phyloP scores from a whole-genome alignment of 352 stramenopile species.

The Globisporangium abappressorium region DNA sequence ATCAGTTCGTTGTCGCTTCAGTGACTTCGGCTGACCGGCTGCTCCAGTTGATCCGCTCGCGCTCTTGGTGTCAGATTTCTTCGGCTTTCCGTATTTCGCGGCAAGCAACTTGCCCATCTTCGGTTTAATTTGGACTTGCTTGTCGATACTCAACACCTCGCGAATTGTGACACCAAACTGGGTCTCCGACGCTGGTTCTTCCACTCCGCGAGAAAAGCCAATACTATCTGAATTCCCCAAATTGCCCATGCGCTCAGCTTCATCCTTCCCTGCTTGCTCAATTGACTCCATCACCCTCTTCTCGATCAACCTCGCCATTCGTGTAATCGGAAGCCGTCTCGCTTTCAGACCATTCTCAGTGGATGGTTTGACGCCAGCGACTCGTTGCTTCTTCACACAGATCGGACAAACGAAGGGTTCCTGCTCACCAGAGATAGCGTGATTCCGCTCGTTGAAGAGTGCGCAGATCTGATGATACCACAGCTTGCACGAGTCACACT shows the following conservation, averaged over 20 bases:
- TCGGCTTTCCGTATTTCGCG: constrained; percentile 61
- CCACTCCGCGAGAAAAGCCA: constrained; percentile 57
- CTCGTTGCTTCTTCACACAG: constrained; percentile 83
- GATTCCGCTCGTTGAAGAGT: constrained; percentile 99
- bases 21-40: constrained; percentile 43
- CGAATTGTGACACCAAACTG: constrained; percentile 84
- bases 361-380: constrained; percentile 66
- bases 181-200: constrained; percentile 73
- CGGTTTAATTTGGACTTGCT: constrained; percentile 86
- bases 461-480: constrained; percentile 99
- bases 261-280: constrained; percentile 70
- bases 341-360: constrained; percentile 82
- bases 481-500: constrained; percentile 97
- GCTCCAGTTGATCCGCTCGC: constrained; percentile 17
- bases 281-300: constrained; percentile 74
- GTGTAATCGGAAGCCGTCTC: constrained; percentile 70
- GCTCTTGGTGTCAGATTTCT: constrained; percentile 31
- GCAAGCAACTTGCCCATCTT: constrained; percentile 76
- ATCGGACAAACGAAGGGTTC: constrained; percentile 86
- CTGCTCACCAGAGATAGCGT: constrained; percentile 90
- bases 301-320: constrained; percentile 85
- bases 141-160: constrained; percentile 83
- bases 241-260: constrained; percentile 74
- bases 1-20: constrained; percentile 56
- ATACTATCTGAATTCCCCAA: constrained; percentile 84